These are phyloP conservation scores for Terfezia claveryi DNA, from an alignment of 495 filamentous ascomycete genomes.

Conservation along the genomic window DNA sequence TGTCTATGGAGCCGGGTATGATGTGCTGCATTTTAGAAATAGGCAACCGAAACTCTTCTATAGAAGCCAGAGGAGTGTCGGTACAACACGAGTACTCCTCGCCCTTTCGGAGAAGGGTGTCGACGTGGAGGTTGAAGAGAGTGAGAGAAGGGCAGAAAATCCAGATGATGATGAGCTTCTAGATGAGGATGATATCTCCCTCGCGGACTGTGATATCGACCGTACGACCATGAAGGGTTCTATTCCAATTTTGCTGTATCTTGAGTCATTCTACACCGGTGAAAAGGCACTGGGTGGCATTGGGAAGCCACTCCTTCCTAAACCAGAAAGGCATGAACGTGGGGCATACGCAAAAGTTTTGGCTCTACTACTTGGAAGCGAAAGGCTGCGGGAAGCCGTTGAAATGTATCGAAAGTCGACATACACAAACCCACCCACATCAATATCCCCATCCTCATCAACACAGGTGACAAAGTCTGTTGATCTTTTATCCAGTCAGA, in stretches of 20 bases:
- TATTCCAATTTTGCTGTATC: constrained; percentile 24
- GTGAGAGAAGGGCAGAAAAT: constrained; percentile 1
- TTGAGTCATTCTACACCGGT: constrained; percentile 23
- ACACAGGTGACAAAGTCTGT: not conserved
- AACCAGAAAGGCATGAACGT: constrained; percentile 7
- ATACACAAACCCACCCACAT: not conserved
- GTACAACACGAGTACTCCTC: not conserved
- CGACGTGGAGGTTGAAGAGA: not conserved
- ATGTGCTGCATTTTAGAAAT: constrained; percentile 46
- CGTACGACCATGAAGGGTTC: constrained; percentile 13
- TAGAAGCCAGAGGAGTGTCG: not conserved
- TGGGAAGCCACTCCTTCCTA: constrained; percentile 8
- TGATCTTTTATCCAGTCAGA: not conserved
- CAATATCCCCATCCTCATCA: not conserved
- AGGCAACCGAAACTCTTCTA: constrained; percentile 14
- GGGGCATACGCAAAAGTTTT: constrained; percentile 9
- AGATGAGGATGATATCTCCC: constrained; percentile 3
- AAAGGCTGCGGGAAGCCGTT: constrained; percentile 5
- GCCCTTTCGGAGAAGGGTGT: constrained; percentile 23
- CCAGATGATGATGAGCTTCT: not conserved
- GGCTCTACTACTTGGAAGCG: constrained; percentile 12
- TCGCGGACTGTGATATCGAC: constrained; percentile 16
- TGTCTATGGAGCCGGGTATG: constrained; percentile 60
- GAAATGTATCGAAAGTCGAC: not conserved
- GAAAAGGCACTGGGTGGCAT: not conserved